phyloP scores from a whole-genome alignment of 2,329 filamentous ascomycete species.

The Aspergillus sp. region DNA sequence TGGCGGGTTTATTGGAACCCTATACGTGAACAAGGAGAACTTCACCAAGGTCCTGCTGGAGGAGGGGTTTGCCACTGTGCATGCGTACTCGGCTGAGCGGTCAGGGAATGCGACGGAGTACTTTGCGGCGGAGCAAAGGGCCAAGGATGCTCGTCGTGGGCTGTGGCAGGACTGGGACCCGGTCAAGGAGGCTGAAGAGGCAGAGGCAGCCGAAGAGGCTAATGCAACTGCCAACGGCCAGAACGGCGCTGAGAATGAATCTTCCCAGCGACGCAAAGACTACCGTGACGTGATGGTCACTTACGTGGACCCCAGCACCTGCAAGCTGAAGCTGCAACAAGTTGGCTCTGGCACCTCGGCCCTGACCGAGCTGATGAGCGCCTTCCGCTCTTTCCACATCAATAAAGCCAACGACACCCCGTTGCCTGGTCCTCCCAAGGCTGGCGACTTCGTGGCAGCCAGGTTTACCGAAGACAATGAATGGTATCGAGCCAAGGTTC shows the following conservation, averaged over 20 bases:
- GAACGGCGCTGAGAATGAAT: constrained; percentile 46
- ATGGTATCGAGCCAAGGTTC: constrained; percentile 90
- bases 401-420: constrained; percentile 71
- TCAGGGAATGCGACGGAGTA: constrained; percentile 82
- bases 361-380: constrained; percentile 77
- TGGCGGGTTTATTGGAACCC: constrained; percentile 89
- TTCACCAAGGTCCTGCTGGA: constrained; percentile 90
- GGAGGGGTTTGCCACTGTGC: constrained; percentile 85
- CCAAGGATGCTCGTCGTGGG: constrained; percentile 80
- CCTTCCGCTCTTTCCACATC: constrained; percentile 85
- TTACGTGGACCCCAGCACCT: constrained; percentile 68
- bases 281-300: constrained; percentile 93
- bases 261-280: constrained; percentile 63
- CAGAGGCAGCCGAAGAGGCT: constrained; percentile 35
- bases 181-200: constrained; percentile 64
- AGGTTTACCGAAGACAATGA: constrained; percentile 81
- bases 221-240: constrained; percentile 35
- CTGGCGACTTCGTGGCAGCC: constrained; percentile 83
- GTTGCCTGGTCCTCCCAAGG: constrained; percentile 70
- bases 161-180: constrained; percentile 95
- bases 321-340: constrained; percentile 82
- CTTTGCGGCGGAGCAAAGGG: constrained; percentile 75
- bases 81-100: constrained; percentile 93
- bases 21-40: constrained; percentile 91
- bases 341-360: constrained; percentile 78